phyloP scores from a whole-genome alignment of 2,329 filamentous ascomycete species.

The Cadophora sp. region DNA sequence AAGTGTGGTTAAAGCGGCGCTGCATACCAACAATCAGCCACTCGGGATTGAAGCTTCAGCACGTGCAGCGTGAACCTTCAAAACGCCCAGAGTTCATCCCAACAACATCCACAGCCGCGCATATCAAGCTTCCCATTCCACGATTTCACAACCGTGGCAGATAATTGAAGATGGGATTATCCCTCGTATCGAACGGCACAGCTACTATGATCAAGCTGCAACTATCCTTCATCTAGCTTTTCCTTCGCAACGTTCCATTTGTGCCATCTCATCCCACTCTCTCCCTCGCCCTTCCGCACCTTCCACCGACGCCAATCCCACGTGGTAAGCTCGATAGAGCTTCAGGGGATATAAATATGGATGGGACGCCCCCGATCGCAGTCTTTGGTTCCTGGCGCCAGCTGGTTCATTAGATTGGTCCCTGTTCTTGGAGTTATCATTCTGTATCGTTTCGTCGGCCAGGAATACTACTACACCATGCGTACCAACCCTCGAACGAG shows the following conservation, averaged over 20 bases:
- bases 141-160: not conserved
- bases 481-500: conserved; percentile 26
- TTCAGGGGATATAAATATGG: conserved; percentile 35
- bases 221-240: not conserved
- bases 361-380: conserved; percentile 31
- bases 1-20: not conserved
- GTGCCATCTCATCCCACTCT: conserved; percentile 20
- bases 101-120: not conserved
- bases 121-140: not conserved
- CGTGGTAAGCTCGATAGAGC: conserved; percentile 25
- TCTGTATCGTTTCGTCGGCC: conserved; percentile 27
- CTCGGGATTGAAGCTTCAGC: not conserved
- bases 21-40: not conserved
- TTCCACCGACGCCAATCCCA: conserved; percentile 24
- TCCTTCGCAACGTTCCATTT: conserved; percentile 16
- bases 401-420: conserved; percentile 32
- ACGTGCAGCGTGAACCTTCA: conserved; percentile 5
- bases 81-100: not conserved
- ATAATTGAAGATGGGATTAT: not conserved
- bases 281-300: conserved; percentile 6
- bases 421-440: conserved; percentile 29
- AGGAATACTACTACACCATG: conserved; percentile 35
- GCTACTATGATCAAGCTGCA: not conserved
- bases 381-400: conserved; percentile 19
- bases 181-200: not conserved